These are phyloP conservation scores for Solanum sitiens DNA, from an alignment of 257 asterid genomes.

Conservation along the genomic window DNA sequence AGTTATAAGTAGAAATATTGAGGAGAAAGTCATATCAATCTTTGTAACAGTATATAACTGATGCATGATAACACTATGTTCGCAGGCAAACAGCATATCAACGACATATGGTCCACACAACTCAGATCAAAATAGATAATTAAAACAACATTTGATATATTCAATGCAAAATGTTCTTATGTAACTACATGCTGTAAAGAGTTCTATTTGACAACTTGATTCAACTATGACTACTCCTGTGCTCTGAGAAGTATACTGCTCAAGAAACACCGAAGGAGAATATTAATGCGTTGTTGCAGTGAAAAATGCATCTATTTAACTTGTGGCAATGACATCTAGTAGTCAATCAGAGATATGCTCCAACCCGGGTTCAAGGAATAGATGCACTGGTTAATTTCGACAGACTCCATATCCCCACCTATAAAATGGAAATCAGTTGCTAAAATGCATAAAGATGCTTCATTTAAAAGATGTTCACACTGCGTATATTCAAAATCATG, in stretches of 20 bases:
- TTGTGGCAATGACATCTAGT: slow-evolving; percentile 70
- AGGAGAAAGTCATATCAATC: not conserved
- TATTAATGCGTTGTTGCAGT: not conserved
- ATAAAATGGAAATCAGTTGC: not conserved
- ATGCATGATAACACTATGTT: not conserved
- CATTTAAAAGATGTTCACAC: not conserved
- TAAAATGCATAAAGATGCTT: not conserved
- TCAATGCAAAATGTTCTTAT: not conserved
- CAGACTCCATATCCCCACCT: not conserved
- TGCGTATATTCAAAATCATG: not conserved
- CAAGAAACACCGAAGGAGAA: not conserved
- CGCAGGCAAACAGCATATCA: slow-evolving; percentile 12
- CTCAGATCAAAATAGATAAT: not conserved
- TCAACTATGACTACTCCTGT: not conserved
- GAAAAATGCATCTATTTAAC: slow-evolving; percentile 77
- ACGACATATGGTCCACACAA: not conserved
- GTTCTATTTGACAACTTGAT: not conserved
- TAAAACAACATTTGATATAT: not conserved
- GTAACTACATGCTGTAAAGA: not conserved
- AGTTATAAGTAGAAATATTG: not conserved
- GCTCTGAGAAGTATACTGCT: too few species aligned
- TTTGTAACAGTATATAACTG: not conserved
- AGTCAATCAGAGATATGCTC: slow-evolving; percentile 83
- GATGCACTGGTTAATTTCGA: slow-evolving; percentile 1
- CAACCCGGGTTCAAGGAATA: slow-evolving; percentile 10